Evolutionary conservation across 2,329 filamentous ascomycete species (phyloP).

Genomic region (Stachybotrys elegans): DNA sequence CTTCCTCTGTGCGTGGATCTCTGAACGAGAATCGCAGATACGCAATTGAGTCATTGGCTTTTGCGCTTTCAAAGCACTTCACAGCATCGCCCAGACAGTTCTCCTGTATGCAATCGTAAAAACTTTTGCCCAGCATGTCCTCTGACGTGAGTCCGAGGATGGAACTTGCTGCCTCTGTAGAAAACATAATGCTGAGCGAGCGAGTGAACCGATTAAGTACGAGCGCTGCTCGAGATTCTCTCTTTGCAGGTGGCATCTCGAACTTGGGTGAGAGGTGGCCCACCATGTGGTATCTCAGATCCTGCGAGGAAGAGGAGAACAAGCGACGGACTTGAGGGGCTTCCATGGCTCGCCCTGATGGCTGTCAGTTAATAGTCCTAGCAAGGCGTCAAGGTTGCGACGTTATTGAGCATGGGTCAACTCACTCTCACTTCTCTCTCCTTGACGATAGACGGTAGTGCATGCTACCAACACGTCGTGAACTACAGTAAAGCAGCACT

Average conservation of each 20-base stretch:
- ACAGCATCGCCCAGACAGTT: slow-evolving; percentile 73
- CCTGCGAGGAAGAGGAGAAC: slow-evolving; percentile 75
- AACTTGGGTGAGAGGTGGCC: slow-evolving; percentile 82
- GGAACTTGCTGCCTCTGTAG: slow-evolving; percentile 67
- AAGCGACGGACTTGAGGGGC: slow-evolving; percentile 73
- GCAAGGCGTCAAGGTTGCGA: too few species aligned
- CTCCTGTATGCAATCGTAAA: slow-evolving; percentile 81
- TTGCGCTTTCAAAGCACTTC: slow-evolving; percentile 75
- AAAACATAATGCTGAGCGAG: slow-evolving; percentile 80
- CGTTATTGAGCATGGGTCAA: too few species aligned
- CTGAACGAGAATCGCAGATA: slow-evolving; percentile 83
- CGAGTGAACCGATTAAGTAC: slow-evolving; percentile 84
- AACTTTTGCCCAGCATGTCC: slow-evolving; percentile 69
- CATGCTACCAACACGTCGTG: slow-evolving; percentile 84
- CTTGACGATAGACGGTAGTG: slow-evolving; percentile 69
- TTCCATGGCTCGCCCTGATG: slow-evolving; percentile 66
- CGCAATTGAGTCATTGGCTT: slow-evolving; percentile 85
- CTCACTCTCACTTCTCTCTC: slow-evolving; percentile 70
- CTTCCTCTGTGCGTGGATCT: slow-evolving; percentile 60
- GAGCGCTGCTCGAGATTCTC: slow-evolving; percentile 77
- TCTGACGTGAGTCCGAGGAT: slow-evolving; percentile 69
- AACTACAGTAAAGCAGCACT: slow-evolving; percentile 86
- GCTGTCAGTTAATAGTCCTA: slow-evolving; percentile 5
- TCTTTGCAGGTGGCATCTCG: slow-evolving; percentile 54
- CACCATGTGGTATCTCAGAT: slow-evolving; percentile 86